Base-by-base conservation (phyloP, 2,329 filamentous ascomycete species). In the Myriosclerotinia curreyana region DNA sequence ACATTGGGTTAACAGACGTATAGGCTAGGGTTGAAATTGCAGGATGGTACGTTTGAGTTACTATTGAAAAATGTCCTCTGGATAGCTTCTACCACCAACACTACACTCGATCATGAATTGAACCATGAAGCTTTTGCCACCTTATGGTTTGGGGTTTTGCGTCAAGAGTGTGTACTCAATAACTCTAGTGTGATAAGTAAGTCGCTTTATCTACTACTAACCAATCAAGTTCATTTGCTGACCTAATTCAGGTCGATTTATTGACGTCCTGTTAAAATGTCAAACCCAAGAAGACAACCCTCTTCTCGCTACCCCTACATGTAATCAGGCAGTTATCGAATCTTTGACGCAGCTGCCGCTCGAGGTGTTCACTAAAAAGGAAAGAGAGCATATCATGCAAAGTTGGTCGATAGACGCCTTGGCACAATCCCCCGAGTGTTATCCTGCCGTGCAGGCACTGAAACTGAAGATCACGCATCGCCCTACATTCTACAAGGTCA, bases 401-500 rank as follows among this genome's bases (percentile, higher is more conserved):
- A 56, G 58, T n/a, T 74, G 71, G 70, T 42, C 66, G 17, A 55
- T 60, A 31, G 48, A 62, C 36, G 20, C 60, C 2, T 40, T 66
- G 7, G 48, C 64, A 38, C 52, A 60, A 14, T 64, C 64, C 2
- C 63, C 62, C 31, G 58, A 65, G 40, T 49, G 71, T n/a, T 63
- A 72, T 61, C 65, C 69, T 38, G 64, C 66, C 46, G 69, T 81
- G 6, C 72, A 85, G 8, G 76, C 78, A 25, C 69, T 85, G 55
- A 77, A 79, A 67, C 72, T 77, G 3, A 84, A 81, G 69, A 72
- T 84, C 31, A 82, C 83, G 78, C 71, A 74, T 6, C 76, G 77
- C n/a, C 77, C 82, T 0, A 83, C 81, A 0, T 82, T 82, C 64
- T 82, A 84, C 67, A 75, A 81, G 31, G 40, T 52, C 17, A 48